Base-by-base conservation (phyloP, 2,329 filamentous ascomycete genomes). In the Macrophomina pseudophaseolina region DNA sequence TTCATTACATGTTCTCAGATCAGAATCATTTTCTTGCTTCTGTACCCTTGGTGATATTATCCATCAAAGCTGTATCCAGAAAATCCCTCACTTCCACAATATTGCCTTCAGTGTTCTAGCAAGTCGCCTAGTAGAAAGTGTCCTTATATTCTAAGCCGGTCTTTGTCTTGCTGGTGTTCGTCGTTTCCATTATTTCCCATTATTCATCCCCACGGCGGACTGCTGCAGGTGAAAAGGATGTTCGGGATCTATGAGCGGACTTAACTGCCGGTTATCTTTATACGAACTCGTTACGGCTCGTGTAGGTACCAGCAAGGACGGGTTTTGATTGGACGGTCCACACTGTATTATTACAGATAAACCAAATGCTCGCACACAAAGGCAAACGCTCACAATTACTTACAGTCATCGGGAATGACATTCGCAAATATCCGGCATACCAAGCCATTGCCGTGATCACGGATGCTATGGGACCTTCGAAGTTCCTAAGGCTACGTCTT, bases 171-270 rank as follows among this genome's bases (percentile, higher is more conserved):
- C 38, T 59, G 8, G 5, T 46, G 8, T 59, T 59, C 40, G 54
- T 59, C 54, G 53, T 49, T 33, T 66, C 64, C 7, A 62, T 48
- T 12, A 51, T 46, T 8, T 42, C 46, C 64, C 54, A 66, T 23
- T 59, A 42, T 6, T 60, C 33, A 33, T 62, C 54, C 3, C 48
- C 64, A 4, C 64, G 54, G 14, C 64, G 54, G 11, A 62, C 56
- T 14, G 62, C 23, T 51, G 38, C 75, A 72, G 72, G 73, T 72
- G 69, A 72, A 73, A 65, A 4, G 38, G 16, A 23, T 48, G 46
- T 23, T 65, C 38, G 8, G 33, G 35, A 54, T 63, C 53, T 35
- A 58, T 58, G 18, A 58, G 23, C 35, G 28, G 23, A 18, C 53
- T 35, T 16, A 58, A 42, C 9, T 35, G 53, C 53, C 53, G 14